These are phyloP conservation scores for Carex kokanica DNA, from an alignment of 176 grass and related monocot genomes.

Conservation along the genomic window DNA sequence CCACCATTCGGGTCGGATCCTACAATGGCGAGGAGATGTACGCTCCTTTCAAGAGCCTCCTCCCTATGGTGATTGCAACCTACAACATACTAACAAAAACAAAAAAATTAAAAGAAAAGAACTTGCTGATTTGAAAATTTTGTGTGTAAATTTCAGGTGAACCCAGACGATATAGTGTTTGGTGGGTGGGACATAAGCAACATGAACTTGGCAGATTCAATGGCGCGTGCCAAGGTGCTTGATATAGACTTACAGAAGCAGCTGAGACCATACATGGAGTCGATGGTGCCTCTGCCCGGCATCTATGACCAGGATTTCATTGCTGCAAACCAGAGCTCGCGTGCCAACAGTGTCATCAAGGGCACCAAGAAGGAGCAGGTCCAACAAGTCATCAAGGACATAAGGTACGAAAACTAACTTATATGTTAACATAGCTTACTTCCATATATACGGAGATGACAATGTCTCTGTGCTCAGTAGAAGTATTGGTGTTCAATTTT, in stretches of 20 bases:
- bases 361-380: slow-evolving; percentile 89
- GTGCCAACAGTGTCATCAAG: slow-evolving; percentile 59
- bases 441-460: background rate
- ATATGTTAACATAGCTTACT: background rate
- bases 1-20: slow-evolving; percentile 76
- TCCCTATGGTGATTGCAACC: slow-evolving; percentile 74
- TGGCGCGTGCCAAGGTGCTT: slow-evolving; percentile 90
- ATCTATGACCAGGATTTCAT: slow-evolving; percentile 91
- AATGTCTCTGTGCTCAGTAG: background rate
- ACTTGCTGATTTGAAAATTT: slow-evolving; percentile 14
- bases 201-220: slow-evolving; percentile 94
- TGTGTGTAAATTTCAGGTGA: slow-evolving; percentile 49
- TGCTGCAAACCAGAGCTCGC: slow-evolving; percentile 74
- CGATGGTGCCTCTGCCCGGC: slow-evolving; percentile 77
- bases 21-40: slow-evolving; percentile 97
- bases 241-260: slow-evolving; percentile 99
- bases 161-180: slow-evolving; percentile 85
- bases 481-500: background rate
- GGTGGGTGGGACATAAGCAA: slow-evolving; percentile 96
- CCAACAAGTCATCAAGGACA: slow-evolving; percentile 83
- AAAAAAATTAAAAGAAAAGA: background rate
- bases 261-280: slow-evolving; percentile 94
- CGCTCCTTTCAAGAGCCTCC: slow-evolving; percentile 88
- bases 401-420: slow-evolving; percentile 41
- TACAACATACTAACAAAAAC: slow-evolving; percentile 12